Conservation (phyloP, 768 basidiomycete genomes). For the Mycena pura region DNA sequence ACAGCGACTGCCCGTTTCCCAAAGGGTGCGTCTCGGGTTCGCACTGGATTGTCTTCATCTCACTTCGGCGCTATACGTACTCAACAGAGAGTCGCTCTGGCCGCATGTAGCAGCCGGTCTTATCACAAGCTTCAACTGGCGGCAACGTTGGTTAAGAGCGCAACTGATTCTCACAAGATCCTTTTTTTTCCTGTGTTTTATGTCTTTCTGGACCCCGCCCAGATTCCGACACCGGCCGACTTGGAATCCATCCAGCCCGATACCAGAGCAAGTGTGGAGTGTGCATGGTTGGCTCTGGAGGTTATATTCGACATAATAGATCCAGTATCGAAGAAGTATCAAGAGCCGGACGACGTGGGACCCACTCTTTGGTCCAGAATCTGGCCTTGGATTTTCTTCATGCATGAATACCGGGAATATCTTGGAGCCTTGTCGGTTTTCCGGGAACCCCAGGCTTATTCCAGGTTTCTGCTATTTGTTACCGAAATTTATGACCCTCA, state of each 20-base stretch:
- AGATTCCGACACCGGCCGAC: not conserved
- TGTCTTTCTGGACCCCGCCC: not conserved
- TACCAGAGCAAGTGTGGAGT: not conserved
- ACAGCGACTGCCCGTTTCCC: slow-evolving; percentile 8
- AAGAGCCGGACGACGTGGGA: not conserved
- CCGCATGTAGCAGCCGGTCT: not conserved
- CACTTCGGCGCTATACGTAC: slow-evolving; percentile 5
- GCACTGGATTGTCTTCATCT: not conserved
- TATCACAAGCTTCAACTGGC: not conserved
- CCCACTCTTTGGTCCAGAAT: not conserved
- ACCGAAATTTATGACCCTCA: not conserved
- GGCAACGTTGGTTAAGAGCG: not conserved
- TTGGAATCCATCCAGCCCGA: not conserved
- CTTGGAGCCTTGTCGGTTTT: not conserved
- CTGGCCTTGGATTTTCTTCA: slow-evolving; percentile 6
- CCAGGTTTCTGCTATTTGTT: not conserved
- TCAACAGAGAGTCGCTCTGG: slow-evolving; percentile 4
- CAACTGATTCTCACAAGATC: not conserved
- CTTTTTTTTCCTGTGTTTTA: not conserved
- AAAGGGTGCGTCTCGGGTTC: not conserved
- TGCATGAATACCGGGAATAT: slow-evolving; percentile 5
- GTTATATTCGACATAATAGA: not conserved
- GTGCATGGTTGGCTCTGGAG: not conserved
- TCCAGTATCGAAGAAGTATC: not conserved
- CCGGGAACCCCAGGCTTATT: not conserved